phyloP scores from a whole-genome alignment of 164 flowering plant species.

The Piper betle region DNA sequence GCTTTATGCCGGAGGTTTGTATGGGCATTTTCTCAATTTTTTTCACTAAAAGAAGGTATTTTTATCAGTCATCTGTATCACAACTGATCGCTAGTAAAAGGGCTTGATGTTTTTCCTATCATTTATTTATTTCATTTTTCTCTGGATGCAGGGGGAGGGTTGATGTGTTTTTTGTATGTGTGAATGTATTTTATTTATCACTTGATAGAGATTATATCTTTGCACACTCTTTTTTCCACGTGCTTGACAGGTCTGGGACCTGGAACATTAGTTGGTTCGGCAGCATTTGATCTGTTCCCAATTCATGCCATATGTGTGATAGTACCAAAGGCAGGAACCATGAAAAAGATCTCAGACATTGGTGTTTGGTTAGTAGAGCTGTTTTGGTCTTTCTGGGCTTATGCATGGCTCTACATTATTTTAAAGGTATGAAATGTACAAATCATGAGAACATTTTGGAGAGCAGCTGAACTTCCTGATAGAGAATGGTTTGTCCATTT shows the following conservation, averaged over 20 bases:
- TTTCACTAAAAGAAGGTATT: too few species aligned
- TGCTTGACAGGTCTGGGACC: conserved; percentile 74
- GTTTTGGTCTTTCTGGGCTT: conserved; percentile 98
- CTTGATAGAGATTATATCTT: neutral
- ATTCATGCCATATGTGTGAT: conserved; percentile 95
- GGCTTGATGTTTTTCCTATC: neutral
- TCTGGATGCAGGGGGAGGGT: neutral
- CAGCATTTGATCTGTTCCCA: conserved; percentile 94
- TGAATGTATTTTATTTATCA: too few species aligned
- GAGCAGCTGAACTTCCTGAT: neutral
- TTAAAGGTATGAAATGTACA: conserved; percentile 41
- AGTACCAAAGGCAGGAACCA: conserved; percentile 79
- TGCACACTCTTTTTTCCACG: neutral
- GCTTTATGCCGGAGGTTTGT: conserved; percentile 76
- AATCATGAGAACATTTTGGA: neutral
- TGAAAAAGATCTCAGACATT: conserved; percentile 79
- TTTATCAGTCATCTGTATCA: too few species aligned
- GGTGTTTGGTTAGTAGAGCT: conserved; percentile 97
- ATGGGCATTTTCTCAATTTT: neutral
- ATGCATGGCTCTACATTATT: conserved; percentile 83
- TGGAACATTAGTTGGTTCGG: conserved; percentile 95
- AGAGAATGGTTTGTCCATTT: neutral
- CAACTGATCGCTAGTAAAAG: too few species aligned
- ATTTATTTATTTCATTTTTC: neutral
- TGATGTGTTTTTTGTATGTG: too few species aligned